phyloP scores from a whole-genome alignment of 2,329 filamentous ascomycete species.

The Aspergillus sp. region DNA sequence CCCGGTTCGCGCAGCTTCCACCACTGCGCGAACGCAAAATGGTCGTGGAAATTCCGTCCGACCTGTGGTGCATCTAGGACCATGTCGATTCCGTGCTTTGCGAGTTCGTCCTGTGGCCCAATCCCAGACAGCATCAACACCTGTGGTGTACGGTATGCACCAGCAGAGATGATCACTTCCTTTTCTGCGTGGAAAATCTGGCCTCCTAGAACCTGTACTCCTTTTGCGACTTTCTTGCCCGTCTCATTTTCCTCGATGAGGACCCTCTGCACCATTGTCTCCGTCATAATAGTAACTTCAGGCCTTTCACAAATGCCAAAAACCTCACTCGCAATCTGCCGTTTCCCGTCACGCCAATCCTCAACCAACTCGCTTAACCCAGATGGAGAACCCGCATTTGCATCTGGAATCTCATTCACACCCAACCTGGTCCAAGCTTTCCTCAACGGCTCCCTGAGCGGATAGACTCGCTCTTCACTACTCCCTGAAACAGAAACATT shows the following conservation, averaged over 20 bases:
- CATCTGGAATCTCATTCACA: slow-evolving; percentile 23
- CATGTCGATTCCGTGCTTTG: slow-evolving; percentile 33
- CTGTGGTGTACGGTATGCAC: slow-evolving; percentile 33
- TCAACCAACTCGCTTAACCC: slow-evolving; percentile 32
- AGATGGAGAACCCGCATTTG: slow-evolving; percentile 28
- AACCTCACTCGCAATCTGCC: slow-evolving; percentile 27
- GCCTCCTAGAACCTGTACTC: slow-evolving; percentile 25
- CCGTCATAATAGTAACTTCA: slow-evolving; percentile 15
- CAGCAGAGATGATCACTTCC: slow-evolving; percentile 35
- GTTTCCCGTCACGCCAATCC: slow-evolving; percentile 24
- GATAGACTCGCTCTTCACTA: slow-evolving; percentile 35
- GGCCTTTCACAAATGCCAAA: slow-evolving; percentile 22
- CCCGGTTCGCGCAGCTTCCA: slow-evolving; percentile 20
- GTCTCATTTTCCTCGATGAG: slow-evolving; percentile 4
- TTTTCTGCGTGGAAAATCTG: slow-evolving; percentile 24
- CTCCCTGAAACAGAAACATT: slow-evolving; percentile 16
- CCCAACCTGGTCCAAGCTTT: slow-evolving; percentile 41
- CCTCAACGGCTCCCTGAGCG: slow-evolving; percentile 35
- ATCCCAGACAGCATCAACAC: slow-evolving; percentile 38
- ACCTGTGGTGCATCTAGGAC: slow-evolving; percentile 21
- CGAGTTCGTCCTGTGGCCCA: slow-evolving; percentile 27
- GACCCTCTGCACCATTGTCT: slow-evolving; percentile 21
- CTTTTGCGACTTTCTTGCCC: slow-evolving; percentile 19
- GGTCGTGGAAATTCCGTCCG: slow-evolving; percentile 28
- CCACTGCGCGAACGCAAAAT: slow-evolving; percentile 32